These are phyloP conservation scores for Emergomyces pasteurianus DNA, from an alignment of 2,329 filamentous ascomycete species.

Conservation along the genomic window DNA sequence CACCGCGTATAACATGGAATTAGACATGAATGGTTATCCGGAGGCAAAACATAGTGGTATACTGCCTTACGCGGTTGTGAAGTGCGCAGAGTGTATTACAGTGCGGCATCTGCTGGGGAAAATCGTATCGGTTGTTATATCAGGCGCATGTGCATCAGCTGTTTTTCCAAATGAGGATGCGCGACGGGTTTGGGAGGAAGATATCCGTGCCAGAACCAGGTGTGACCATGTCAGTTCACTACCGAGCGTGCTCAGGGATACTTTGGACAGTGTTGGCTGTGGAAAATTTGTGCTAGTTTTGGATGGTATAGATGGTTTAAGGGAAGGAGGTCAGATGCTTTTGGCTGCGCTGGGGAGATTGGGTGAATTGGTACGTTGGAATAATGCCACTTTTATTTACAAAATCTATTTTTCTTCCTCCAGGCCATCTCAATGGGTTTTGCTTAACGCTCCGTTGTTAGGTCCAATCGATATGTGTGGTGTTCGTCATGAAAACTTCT, in stretches of 20 bases:
- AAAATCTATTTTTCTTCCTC: background rate
- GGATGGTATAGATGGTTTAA: conserved; percentile 75
- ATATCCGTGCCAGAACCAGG: conserved; percentile 39
- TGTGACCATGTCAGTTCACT: conserved; percentile 76
- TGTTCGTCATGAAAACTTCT: conserved; percentile 61
- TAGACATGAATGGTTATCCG: background rate
- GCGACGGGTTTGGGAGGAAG: conserved; percentile 28
- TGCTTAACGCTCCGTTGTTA: conserved; percentile 25
- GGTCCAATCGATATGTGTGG: conserved; percentile 65
- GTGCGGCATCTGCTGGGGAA: conserved; percentile 35
- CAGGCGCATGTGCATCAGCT: conserved; percentile 14
- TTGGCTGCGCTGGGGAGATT: conserved; percentile 70
- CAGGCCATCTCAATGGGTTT: no score
- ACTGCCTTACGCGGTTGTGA: conserved; percentile 29
- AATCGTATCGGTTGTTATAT: conserved; percentile 29
- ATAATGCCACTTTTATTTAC: conserved; percentile 6
- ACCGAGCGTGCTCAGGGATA: conserved; percentile 52
- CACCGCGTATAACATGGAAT: conserved; percentile 38
- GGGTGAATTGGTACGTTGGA: conserved; percentile 57
- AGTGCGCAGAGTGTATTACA: conserved; percentile 35
- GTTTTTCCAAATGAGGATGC: background rate
- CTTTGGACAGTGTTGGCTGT: conserved; percentile 20
- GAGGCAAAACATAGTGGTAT: background rate
- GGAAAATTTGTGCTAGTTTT: conserved; percentile 68
- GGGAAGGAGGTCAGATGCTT: conserved; percentile 66